These are phyloP conservation scores for Hanseniaspora lachancei DNA, from an alignment of 805 yeast species.

Conservation along the genomic window DNA sequence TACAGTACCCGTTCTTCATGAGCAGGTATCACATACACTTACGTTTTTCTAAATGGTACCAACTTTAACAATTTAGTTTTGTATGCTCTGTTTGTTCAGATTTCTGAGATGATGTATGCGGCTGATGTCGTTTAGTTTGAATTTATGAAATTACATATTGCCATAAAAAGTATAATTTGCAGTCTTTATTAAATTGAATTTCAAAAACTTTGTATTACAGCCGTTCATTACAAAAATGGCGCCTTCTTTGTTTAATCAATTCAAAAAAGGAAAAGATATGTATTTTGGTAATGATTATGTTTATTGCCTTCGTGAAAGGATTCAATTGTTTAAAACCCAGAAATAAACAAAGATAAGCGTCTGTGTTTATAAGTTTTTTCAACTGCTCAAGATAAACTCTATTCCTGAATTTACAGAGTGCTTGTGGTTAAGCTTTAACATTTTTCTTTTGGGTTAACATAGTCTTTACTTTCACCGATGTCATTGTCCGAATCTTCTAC, in stretches of 20 bases:
- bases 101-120: neutral
- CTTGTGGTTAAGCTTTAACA: no score
- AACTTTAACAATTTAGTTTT: no score
- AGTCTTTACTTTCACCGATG: neutral
- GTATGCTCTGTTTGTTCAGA: neutral
- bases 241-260: neutral
- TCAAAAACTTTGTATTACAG: neutral
- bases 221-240: neutral
- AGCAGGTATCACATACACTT: no score
- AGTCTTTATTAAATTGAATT: neutral
- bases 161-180: neutral
- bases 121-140: neutral
- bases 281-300: no score
- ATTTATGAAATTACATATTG: neutral
- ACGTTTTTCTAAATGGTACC: no score
- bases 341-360: neutral
- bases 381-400: no score
- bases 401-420: no score
- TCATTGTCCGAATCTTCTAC: neutral
- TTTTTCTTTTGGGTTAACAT: neutral
- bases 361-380: no score
- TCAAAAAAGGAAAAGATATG: neutral
- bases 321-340: neutral
- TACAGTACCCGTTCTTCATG: no score
- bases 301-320: no score